phyloP scores from a whole-genome alignment of 1,284 basidiomycete species.

The Ceratorhiza oryzae-sativae region DNA sequence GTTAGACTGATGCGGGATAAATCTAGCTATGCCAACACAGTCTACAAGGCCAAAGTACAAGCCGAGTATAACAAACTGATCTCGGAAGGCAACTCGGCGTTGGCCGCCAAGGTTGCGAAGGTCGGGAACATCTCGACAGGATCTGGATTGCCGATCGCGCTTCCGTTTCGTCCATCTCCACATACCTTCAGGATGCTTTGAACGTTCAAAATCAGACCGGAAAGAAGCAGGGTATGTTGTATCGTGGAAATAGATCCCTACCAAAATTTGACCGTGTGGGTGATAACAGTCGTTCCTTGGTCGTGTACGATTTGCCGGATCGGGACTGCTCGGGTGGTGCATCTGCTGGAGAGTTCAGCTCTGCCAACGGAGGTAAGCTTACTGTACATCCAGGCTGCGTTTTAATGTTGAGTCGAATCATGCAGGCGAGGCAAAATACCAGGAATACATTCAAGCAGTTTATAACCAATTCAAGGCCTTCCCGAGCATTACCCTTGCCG shows the following conservation, averaged over 20 bases:
- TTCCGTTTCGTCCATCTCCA: constrained; percentile 2
- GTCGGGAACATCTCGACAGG: not conserved
- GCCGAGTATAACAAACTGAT: constrained; percentile 19
- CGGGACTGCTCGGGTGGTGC: constrained; percentile 18
- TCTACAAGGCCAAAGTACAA: constrained; percentile 17
- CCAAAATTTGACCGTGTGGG: not conserved
- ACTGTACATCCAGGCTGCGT: not conserved
- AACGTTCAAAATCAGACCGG: constrained; percentile 6
- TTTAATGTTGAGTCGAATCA: not conserved
- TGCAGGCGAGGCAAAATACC: constrained; percentile 25
- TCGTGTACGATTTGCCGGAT: constrained; percentile 23
- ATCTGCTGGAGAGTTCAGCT: constrained; percentile 30
- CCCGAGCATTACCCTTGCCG: not conserved
- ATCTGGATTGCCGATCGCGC: constrained; percentile 30
- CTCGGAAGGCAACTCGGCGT: constrained; percentile 19
- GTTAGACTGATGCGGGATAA: not conserved
- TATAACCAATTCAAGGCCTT: not conserved
- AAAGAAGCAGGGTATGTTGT: constrained; percentile 8
- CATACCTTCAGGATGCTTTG: constrained; percentile 11
- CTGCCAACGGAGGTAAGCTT: constrained; percentile 15
- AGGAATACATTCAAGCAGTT: constrained; percentile 11
- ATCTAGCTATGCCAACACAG: constrained; percentile 9
- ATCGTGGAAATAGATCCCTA: not conserved
- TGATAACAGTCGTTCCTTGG: not conserved
- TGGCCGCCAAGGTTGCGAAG: constrained; percentile 21